Evolutionary conservation across 331 rosid genomes (phyloP).

Genomic region (Ulmus americana): DNA sequence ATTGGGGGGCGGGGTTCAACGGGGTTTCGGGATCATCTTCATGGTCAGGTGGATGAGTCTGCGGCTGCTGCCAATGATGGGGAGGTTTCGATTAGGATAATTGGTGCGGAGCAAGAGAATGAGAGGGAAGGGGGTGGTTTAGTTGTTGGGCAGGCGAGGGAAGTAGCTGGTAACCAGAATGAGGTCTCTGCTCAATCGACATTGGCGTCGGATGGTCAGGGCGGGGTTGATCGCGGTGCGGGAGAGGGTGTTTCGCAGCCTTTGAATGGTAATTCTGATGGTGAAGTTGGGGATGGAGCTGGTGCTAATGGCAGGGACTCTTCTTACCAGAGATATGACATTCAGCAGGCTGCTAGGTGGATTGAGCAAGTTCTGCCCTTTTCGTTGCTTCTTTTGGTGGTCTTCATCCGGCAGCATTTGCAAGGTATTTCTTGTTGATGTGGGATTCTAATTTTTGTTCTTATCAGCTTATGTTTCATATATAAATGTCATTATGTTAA

Average conservation of each 20-base stretch:
- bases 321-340: constrained; percentile 87
- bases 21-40: constrained; percentile 35
- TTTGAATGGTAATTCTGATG: constrained; percentile 28
- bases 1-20: constrained; percentile 30
- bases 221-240: constrained; percentile 30
- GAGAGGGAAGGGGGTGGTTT: constrained; percentile 53
- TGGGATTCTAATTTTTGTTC: not conserved
- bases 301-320: constrained; percentile 77
- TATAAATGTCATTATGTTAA: too few species aligned
- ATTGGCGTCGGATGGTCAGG: constrained; percentile 20
- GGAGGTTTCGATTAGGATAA: constrained; percentile 83
- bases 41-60: constrained; percentile 32
- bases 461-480: not conserved
- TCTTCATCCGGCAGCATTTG: constrained; percentile 92
- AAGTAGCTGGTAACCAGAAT: constrained; percentile 22
- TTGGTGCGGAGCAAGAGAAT: constrained; percentile 60
- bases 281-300: constrained; percentile 43
- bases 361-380: constrained; percentile 89
- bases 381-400: constrained; percentile 86
- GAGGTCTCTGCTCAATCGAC: constrained; percentile 29
- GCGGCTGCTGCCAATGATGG: constrained; percentile 38
- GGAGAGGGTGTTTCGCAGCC: constrained; percentile 47
- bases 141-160: constrained; percentile 45
- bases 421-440: constrained; percentile 50
- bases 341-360: constrained; percentile 98